These are phyloP conservation scores for Aureobasidium sp. DNA, from an alignment of 2,329 filamentous ascomycete genomes.

Conservation along the genomic window DNA sequence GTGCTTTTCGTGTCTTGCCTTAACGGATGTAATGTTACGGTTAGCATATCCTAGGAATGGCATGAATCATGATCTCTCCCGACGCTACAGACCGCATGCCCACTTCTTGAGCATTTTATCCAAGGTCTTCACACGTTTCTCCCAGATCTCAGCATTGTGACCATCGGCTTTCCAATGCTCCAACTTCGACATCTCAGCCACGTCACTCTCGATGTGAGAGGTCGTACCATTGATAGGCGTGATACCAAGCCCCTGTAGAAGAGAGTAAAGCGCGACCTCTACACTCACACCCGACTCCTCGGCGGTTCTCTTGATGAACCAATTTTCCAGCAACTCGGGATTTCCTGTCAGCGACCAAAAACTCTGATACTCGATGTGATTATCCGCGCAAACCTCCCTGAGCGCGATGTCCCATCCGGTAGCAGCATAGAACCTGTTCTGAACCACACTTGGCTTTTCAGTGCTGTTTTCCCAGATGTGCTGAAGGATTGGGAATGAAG, in stretches of 20 bases:
- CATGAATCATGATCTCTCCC: neutral
- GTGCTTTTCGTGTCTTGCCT: neutral
- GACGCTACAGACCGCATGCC: neutral
- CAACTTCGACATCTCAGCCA: neutral
- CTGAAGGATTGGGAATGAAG: constrained; percentile 45
- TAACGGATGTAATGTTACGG: too few relatives aligned
- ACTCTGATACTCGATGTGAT: constrained; percentile 47
- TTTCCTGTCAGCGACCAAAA: constrained; percentile 57
- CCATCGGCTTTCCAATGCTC: neutral
- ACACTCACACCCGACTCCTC: constrained; percentile 31
- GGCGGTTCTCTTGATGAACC: constrained; percentile 44
- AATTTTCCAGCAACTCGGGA: constrained; percentile 39
- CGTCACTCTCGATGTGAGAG: constrained; percentile 18
- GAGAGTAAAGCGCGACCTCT: constrained; percentile 45
- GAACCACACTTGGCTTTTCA: constrained; percentile 55
- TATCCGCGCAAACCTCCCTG: constrained; percentile 46
- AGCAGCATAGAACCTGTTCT: constrained; percentile 61
- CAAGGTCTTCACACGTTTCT: neutral
- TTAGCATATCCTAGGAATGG: too few relatives aligned
- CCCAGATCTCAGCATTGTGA: neutral
- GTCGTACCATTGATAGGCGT: constrained; percentile 50
- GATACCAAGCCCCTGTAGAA: constrained; percentile 45
- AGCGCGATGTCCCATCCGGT: constrained; percentile 53
- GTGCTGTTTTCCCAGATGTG: constrained; percentile 39
- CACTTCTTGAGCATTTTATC: neutral